phyloP scores from a whole-genome alignment of 2,329 filamentous ascomycete genomes.

The Venturiaceae sp. region DNA sequence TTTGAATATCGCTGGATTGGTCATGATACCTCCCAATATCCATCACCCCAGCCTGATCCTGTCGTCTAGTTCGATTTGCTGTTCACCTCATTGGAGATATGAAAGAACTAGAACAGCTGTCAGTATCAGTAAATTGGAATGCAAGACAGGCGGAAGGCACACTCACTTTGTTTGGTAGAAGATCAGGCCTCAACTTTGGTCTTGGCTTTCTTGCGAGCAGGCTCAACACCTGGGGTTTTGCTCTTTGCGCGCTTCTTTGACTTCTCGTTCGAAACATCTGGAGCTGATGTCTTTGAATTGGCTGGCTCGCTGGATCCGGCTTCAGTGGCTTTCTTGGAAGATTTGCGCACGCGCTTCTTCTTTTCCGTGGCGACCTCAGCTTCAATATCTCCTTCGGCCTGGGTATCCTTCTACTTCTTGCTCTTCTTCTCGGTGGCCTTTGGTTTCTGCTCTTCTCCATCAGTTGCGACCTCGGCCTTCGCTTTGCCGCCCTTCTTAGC shows the following conservation, averaged over 20 bases:
- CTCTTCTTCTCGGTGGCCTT: background rate
- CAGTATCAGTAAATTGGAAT: background rate
- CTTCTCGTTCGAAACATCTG: background rate
- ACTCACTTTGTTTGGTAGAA: background rate
- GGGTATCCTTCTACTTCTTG: background rate
- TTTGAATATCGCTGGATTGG: no score
- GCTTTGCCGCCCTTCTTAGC: background rate
- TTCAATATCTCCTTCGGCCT: background rate
- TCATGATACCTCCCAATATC: no score
- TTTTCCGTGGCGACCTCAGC: background rate
- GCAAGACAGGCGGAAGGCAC: background rate
- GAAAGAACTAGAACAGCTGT: no score
- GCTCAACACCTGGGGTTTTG: background rate
- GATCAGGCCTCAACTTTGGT: background rate
- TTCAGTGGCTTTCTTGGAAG: background rate
- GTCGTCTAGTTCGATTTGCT: no score
- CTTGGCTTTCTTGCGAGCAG: background rate
- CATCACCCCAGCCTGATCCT: no score
- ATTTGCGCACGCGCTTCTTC: background rate
- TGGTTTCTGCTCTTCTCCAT: background rate
- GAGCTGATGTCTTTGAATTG: background rate
- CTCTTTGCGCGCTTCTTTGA: background rate
- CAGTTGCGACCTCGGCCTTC: background rate
- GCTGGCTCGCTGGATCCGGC: background rate
- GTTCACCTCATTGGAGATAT: no score